These are phyloP conservation scores for Dujonia santamariae DNA, from an alignment of 1,139 yeast species.

Conservation along the genomic window DNA sequence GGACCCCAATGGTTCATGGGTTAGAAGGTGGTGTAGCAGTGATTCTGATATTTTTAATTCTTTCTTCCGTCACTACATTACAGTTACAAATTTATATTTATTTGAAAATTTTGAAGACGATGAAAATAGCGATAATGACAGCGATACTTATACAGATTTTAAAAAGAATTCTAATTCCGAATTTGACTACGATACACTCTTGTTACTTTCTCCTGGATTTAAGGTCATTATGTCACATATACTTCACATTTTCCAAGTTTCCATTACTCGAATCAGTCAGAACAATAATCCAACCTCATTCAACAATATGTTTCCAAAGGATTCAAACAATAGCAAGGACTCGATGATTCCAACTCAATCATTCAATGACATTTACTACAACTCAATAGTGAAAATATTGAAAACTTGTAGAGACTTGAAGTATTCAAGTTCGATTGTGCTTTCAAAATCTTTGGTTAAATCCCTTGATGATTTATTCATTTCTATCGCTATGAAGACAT, in stretches of 20 bases:
- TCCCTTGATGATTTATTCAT: slow-evolving; percentile 33
- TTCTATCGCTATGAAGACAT: slow-evolving; percentile 37
- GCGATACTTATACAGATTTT: not conserved
- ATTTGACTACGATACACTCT: slow-evolving; percentile 6
- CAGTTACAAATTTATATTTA: slow-evolving; percentile 14
- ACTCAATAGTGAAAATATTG: slow-evolving; percentile 40
- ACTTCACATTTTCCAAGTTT: slow-evolving; percentile 33
- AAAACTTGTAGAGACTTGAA: slow-evolving; percentile 45
- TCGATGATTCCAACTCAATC: slow-evolving; percentile 4
- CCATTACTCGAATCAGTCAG: slow-evolving; percentile 30
- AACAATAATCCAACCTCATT: slow-evolving; percentile 12
- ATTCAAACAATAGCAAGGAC: not conserved
- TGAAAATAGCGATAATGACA: not conserved
- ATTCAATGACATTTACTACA: slow-evolving; percentile 32
- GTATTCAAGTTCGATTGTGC: slow-evolving; percentile 16
- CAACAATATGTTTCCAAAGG: slow-evolving; percentile 5
- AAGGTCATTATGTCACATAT: slow-evolving; percentile 36
- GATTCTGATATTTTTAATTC: slow-evolving; percentile 72
- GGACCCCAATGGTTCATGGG: slow-evolving; percentile 70
- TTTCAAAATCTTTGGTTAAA: slow-evolving; percentile 15
- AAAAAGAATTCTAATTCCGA: not conserved
- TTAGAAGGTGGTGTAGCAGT: slow-evolving; percentile 45
- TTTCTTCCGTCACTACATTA: slow-evolving; percentile 65
- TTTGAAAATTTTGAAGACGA: not conserved
- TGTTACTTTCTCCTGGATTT: slow-evolving; percentile 33